Base-by-base conservation (phyloP, 768 basidiomycete species). In the Lactarius deliciosus region DNA sequence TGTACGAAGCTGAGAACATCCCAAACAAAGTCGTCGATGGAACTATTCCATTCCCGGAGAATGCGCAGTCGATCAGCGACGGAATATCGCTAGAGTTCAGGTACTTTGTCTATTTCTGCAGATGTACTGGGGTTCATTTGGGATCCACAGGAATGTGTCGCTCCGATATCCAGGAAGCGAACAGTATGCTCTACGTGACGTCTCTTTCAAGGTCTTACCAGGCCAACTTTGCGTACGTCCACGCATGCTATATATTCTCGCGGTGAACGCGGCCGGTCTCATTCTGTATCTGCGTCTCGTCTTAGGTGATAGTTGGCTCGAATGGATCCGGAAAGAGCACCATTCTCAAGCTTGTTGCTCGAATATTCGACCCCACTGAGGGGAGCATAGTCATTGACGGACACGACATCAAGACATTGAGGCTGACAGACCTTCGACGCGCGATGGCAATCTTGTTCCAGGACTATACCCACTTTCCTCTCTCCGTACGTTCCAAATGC, bases 301-400 rank as follows among this genome's bases (percentile, higher is more conserved):
- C 18, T 6, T 57, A 91, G 89, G 82, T 92, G 57, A 87, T 93
- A 54, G 87, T 93, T 2, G 91, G 91, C 9, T 81, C 81, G 32
- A 93, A 93, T 68, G 91, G 91, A 8, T 90, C 88, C 0, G 91
- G 79, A 3, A 93, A 93, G 77, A 90, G 88, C 74, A 92, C 91
- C 2, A 84, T 92, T 59, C 77, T 93, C 45, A 93, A 92, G 73
- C 80, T 93, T 56, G 81, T 89, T 32, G 76, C 85, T 32, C 84
- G 91, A 18, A 74, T 92, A 25, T 91, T 91, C 68, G 90, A 92
- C 70, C 82, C 85, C 0, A 77, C 76, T 2, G 87, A 88, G 61
- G 91, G 91, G 32, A 76, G 80, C 56, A 92, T 93, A 53, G 74
- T 90, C 22, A 74, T 93, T 20, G 83, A 91, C 66, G 85, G 80